Evolutionary conservation across 108 stramenopile species (phyloP), one percentile per base, ranked within the genome.

Genomic region (Nannochloropsis gaditana): DNA sequence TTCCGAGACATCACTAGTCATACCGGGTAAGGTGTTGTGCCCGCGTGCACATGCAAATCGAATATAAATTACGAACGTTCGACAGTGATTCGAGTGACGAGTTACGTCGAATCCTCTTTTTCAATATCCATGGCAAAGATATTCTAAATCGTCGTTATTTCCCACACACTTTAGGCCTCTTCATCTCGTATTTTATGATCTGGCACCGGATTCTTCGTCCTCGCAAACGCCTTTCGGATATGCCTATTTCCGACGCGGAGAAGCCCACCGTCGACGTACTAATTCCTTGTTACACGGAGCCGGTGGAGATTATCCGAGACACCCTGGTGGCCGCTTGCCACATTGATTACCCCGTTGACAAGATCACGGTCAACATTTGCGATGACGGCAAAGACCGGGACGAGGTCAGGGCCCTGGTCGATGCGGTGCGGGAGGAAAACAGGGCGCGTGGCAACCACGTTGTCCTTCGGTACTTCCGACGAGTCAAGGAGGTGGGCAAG

Each of bases 171-270:
- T n/a, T n/a, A 73, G 59, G 59, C 59, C 59, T 73, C 59, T 73
- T 73, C 6, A 73, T 73, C 59, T 73, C 59, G 15, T 73, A 73
- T n/a, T 73, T 73, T 8, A 73, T 73, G 59, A 73, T 73, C 59
- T 73, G 59, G 59, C 59, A 73, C 59, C 59, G 59, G 3, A 73
- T 73, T 2, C 59, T 73, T n/a, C 59, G 59, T 6, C 59, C 59
- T n/a, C 59, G 59, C 59, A 73, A 73, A n/a, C 59, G 59, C 8
- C 59, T 73, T 73, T 73, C 59, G 59, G 59, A 73, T 73, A 73
- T 73, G 59, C 59, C n/a, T 73, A n/a, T 73, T 15, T 6, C 59
- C 19, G 59, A 73, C 5, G 59, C 59, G 59, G 59, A 73, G 19
- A 73, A 73, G 2, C 59, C 59, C 59, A 73, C 59, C 59, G n/a